Base-by-base conservation (phyloP, 139 green algal species). In the Coccomyxa sp. region DNA sequence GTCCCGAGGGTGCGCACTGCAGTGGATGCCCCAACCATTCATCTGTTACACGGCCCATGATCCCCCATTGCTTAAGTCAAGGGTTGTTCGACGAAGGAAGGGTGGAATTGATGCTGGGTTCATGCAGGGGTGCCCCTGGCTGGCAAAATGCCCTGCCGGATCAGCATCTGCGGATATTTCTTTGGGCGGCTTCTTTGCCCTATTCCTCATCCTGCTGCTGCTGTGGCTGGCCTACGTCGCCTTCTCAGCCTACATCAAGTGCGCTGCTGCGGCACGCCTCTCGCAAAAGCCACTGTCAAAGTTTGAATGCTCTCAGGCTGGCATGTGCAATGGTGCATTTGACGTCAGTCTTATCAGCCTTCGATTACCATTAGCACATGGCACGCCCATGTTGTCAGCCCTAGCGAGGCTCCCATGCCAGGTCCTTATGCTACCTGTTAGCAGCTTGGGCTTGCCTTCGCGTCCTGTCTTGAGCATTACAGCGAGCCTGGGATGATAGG, bases 131-230 rank as follows among this genome's bases (percentile, higher is more conserved):
- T 91, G 88, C 63, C 88, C 87, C 45, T 79, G 86, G 32, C 81
- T 91, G 28, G 84, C 88, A 32, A 79, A 21, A 75, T 91, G 88
- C 58, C 82, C 82, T 10, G 77, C 80, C 63, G 88, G 88, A 45
- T 88, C 86, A 58, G 74, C 66, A 63, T 83, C 51, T 30, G 67
- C 79, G 31, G 79, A 83, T 30, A 38, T 84, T 12, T 84, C 83
- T 15, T 78, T 84, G 67, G 82, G 66, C 27, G 82, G 82, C 63
- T 86, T 86, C 77, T 82, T 86, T 13, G 76, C 58, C 38, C 60
- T 82, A 25, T 28, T 79, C 12, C 25, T 82, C 66, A 86, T 86
- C 66, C 77, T 86, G 15, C 27, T 79, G 32, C 23, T 77, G 21
- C 83, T 86, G 3, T 86, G 83, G 83, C 71, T 86, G 58, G 58